These are phyloP conservation scores for Evansstolkia leycettana DNA, from an alignment of 495 filamentous ascomycete genomes.

Conservation along the genomic window DNA sequence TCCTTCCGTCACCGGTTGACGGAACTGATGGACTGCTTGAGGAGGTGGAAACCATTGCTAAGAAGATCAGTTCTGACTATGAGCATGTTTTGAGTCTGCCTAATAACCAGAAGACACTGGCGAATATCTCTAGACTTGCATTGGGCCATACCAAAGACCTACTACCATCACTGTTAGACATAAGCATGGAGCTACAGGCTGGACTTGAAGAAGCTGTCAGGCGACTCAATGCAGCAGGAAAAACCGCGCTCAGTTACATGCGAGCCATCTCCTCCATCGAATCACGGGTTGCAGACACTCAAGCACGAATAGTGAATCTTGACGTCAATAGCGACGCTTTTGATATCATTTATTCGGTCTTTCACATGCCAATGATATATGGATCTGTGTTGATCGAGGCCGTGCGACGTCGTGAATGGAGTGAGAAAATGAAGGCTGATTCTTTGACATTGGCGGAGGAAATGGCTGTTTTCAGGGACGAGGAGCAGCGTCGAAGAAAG, in stretches of 20 bases:
- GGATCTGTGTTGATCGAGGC: conserved; percentile 80
- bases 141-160: conserved; percentile 75
- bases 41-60: conserved; percentile 75
- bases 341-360: conserved; percentile 60
- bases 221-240: conserved; percentile 45
- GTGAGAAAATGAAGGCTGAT: conserved; percentile 73
- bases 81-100: conserved; percentile 62
- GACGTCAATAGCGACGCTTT: conserved; percentile 62
- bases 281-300: conserved; percentile 53
- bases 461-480: conserved; percentile 78
- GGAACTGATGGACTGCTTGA: conserved; percentile 50
- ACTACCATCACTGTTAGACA: conserved; percentile 64
- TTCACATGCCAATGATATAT: conserved; percentile 75
- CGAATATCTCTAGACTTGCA: conserved; percentile 76
- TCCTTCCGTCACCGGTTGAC: conserved; percentile 18
- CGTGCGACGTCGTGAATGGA: conserved; percentile 78
- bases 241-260: conserved; percentile 56
- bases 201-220: conserved; percentile 55
- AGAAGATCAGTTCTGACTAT: conserved; percentile 78
- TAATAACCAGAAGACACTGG: conserved; percentile 56
- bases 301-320: conserved; percentile 54
- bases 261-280: conserved; percentile 69
- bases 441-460: conserved; percentile 80
- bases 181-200: conserved; percentile 62
- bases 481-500: conserved; percentile 76